Evolutionary conservation across 2,329 filamentous ascomycete species (phyloP), one percentile per base, ranked within the genome.

Genomic region (Phialocephala subalpina): DNA sequence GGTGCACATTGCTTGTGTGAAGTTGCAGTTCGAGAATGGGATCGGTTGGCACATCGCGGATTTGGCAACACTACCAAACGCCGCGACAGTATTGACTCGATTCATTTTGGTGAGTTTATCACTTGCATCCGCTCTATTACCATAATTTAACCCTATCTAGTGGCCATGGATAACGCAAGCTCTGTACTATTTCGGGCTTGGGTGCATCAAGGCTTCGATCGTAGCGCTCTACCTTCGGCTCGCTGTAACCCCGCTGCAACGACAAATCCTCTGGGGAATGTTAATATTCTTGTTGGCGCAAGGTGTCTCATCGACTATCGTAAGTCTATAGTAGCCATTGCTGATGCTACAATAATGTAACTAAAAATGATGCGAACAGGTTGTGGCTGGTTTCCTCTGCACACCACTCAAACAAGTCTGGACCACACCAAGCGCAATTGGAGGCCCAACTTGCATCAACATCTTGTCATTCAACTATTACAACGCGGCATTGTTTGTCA

Each of bases 111-210:
- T 67, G 59, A 64, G 55, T 33, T 45, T 5, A 7, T 52, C 36
- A 25, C 9, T 7, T 9, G 16, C 29, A 8, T 20, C 8, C 6
- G 11, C 25, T 12, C 29, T 35, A n/a, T 56, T 27, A 22, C 33
- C 27, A 49, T 35, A 25, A 56, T 29, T 25, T 53, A 22, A 61
- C 7, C 58, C 18, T n/a, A 22, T 29, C 1, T 16, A 62, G 62
- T 67, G 65, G 65, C 65, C 65, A 52, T 68, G 66, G 66, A 42
- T 68, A n/a, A 62, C 63, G 18, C 63, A 68, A 35, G 29, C 53
- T 38, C 52, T 67, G n/a, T 67, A 67, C 36, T 67, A 62, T 38
- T 67, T 67, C 29, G 63, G 53, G 1, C 49, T 67, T 3, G 63
- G 62, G 20, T 65, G 40, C 42, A 58, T 65, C n/a, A 67, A 67